Conservation (phyloP, 768 basidiomycete genomes). For the Ramaria sp. region DNA sequence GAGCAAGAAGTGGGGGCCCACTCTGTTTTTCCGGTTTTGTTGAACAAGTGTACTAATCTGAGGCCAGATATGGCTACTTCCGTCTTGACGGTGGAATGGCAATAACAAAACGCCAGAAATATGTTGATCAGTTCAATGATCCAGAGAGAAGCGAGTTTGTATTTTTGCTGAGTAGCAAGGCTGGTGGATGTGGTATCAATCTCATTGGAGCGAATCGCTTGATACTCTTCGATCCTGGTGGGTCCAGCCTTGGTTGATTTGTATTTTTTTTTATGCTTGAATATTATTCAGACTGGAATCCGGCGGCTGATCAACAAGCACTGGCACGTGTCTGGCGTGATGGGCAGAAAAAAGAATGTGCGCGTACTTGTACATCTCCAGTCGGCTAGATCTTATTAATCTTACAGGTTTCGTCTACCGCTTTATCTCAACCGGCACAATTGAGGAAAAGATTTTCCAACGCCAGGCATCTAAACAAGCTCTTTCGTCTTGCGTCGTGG, state of each 20-base stretch:
- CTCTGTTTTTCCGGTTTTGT: background rate
- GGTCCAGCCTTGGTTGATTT: constrained; percentile 11
- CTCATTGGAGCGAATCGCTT: constrained; percentile 91
- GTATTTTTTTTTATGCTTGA: background rate
- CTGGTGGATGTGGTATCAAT: constrained; percentile 95
- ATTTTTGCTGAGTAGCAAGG: constrained; percentile 90
- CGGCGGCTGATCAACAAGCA: constrained; percentile 96
- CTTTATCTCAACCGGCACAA: constrained; percentile 93
- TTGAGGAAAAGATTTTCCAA: constrained; percentile 99
- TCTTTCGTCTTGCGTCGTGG: constrained; percentile 94
- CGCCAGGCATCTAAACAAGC: constrained; percentile 94
- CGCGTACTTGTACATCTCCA: constrained; percentile 17
- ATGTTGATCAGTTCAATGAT: constrained; percentile 93
- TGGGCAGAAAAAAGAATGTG: constrained; percentile 99
- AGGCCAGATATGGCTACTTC: constrained; percentile 72
- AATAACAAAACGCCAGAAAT: constrained; percentile 85
- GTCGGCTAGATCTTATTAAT: background rate
- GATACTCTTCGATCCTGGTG: constrained; percentile 92
- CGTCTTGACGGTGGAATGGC: constrained; percentile 93
- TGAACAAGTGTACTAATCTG: background rate
- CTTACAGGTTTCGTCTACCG: constrained; percentile 88
- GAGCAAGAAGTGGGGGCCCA: constrained; percentile 54
- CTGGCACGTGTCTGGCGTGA: constrained; percentile 99
- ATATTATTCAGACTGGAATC: constrained; percentile 78
- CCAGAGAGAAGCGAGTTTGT: constrained; percentile 90